A percentile compares a stretch with the other conserved stretches of the same genome.
These are phyloP conservation scores for Schizosaccharomyces versatilis DNA, from an alignment of 1,139 yeast genomes.

Conservation along the genomic window DNA sequence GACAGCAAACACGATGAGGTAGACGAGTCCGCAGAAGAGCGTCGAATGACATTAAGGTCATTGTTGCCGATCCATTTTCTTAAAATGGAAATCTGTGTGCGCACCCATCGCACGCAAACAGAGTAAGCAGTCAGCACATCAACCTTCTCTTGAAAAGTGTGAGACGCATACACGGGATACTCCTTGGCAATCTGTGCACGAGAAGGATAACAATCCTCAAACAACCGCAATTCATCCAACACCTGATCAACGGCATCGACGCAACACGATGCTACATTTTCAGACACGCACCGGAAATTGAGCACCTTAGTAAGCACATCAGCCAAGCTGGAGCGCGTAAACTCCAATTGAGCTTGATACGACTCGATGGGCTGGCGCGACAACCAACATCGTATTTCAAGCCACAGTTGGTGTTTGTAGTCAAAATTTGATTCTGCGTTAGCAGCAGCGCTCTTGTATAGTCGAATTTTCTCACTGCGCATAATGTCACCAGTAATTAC, in stretches of 20 bases:
- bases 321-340: background rate
- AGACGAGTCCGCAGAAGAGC: background rate
- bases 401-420: background rate
- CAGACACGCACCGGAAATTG: background rate
- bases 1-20: constrained; percentile 9
- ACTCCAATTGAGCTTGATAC: background rate
- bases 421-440: background rate
- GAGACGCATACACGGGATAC: constrained; percentile 46
- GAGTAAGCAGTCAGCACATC: constrained; percentile 75
- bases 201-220: constrained; percentile 65
- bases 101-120: constrained; percentile 49
- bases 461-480: constrained; percentile 51
- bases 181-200: constrained; percentile 56
- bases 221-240: constrained; percentile 40
- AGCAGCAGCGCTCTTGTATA: constrained; percentile 12
- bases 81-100: constrained; percentile 34
- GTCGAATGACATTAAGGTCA: background rate
- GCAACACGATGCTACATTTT: too few relatives aligned
- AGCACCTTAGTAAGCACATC: background rate
- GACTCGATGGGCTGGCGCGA: background rate
- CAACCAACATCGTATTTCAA: background rate
- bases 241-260: constrained; percentile 16
- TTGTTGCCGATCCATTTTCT: constrained; percentile 53
- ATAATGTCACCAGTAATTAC: constrained; percentile 91
- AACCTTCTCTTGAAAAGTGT: constrained; percentile 41